Evolutionary conservation across 768 basidiomycete species (phyloP).

Genomic region (Pisolithus microcarpus): DNA sequence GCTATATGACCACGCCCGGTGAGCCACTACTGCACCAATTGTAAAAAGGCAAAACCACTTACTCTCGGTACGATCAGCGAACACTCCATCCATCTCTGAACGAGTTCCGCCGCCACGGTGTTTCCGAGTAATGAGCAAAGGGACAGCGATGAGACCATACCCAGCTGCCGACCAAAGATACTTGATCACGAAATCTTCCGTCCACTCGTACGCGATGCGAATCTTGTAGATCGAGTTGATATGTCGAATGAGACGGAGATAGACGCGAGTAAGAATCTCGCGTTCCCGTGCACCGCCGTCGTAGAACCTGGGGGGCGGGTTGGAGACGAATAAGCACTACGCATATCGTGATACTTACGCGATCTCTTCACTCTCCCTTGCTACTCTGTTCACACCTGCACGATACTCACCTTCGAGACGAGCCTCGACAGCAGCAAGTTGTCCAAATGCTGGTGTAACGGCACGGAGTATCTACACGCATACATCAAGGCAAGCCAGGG

Average conservation of each 20-base stretch:
- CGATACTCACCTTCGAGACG: slow-evolving; percentile 88
- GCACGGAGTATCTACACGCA: slow-evolving; percentile 54
- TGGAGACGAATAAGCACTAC: neutral
- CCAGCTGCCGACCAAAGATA: slow-evolving; percentile 93
- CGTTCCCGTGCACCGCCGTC: slow-evolving; percentile 80
- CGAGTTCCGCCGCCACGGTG: slow-evolving; percentile 15
- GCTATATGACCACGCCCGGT: slow-evolving; percentile 29
- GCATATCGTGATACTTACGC: slow-evolving; percentile 47
- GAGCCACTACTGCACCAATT: neutral
- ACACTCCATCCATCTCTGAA: slow-evolving; percentile 22
- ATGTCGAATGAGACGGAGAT: slow-evolving; percentile 75
- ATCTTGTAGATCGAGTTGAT: slow-evolving; percentile 93
- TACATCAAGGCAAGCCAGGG: neutral
- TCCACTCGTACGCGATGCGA: slow-evolving; percentile 90
- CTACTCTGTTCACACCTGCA: slow-evolving; percentile 77
- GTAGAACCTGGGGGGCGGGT: slow-evolving; percentile 59
- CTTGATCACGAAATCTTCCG: slow-evolving; percentile 95
- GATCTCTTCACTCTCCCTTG: slow-evolving; percentile 86
- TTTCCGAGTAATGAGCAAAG: slow-evolving; percentile 64
- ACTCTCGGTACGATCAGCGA: slow-evolving; percentile 49
- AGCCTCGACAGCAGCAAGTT: slow-evolving; percentile 82
- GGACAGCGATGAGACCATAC: slow-evolving; percentile 87
- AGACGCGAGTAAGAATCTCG: slow-evolving; percentile 72
- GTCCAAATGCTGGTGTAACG: slow-evolving; percentile 90
- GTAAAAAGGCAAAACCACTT: slow-evolving; percentile 3